Conservation (phyloP, 1,284 basidiomycete genomes). For the Cutaneotrichosporon daszewskae region DNA sequence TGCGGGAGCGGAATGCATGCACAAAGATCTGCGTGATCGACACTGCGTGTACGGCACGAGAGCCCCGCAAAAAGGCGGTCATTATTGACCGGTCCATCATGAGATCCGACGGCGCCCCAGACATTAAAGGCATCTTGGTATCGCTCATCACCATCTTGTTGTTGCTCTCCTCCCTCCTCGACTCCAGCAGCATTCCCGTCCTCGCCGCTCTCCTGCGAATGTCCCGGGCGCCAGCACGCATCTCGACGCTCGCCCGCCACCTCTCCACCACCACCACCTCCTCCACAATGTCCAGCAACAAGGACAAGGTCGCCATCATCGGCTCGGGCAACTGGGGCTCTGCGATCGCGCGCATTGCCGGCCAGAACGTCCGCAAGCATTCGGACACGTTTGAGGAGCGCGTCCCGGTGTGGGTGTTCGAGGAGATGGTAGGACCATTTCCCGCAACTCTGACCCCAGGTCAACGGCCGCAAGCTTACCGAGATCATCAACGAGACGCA, state of each 20-base stretch:
- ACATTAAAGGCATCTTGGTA: no score
- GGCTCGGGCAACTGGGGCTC: slow-evolving; percentile 54
- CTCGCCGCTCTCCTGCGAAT: slow-evolving; percentile 1
- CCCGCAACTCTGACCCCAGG: slow-evolving; percentile 26
- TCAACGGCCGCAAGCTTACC: slow-evolving; percentile 54
- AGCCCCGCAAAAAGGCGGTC: no score
- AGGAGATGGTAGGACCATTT: slow-evolving; percentile 48
- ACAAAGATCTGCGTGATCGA: no score
- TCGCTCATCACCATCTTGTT: no score
- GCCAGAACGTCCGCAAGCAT: slow-evolving; percentile 48
- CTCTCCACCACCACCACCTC: slow-evolving; percentile 1
- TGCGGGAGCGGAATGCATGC: no score
- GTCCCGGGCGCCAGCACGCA: slow-evolving; percentile 1
- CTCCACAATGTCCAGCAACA: slow-evolving; percentile 26
- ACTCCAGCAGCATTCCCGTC: no score
- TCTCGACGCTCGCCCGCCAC: slow-evolving; percentile 3
- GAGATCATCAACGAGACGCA: slow-evolving; percentile 55
- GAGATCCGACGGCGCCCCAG: no score
- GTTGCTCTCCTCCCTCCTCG: no score
- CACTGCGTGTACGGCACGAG: no score
- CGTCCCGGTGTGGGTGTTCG: slow-evolving; percentile 53
- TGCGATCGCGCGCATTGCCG: slow-evolving; percentile 54
- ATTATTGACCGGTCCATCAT: no score
- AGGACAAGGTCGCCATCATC: slow-evolving; percentile 55
- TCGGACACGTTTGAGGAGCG: slow-evolving; percentile 48